A percentile compares a stretch with the other conserved stretches of the same genome.
Conservation (phyloP, 106 monocot species). For the Allium fistulosum region DNA sequence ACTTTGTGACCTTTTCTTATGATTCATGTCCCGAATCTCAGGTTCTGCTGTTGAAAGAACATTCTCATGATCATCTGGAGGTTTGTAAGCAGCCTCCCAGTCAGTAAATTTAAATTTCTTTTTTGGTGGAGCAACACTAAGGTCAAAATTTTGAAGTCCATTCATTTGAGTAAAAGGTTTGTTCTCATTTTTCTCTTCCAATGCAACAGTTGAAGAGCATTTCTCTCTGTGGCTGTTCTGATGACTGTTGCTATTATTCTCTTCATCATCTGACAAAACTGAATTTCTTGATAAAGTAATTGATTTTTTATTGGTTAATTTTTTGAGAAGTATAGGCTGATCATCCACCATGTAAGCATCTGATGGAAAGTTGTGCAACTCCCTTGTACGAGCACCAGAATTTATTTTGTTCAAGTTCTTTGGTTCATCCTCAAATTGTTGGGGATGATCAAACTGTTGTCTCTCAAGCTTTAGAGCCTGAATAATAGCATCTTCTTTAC, state of each 20-base stretch:
- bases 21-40: no score
- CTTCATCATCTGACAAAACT: neutral
- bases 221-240: neutral
- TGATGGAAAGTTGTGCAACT: constrained; percentile 20
- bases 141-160: constrained; percentile 64
- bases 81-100: constrained; percentile 22
- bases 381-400: constrained; percentile 22
- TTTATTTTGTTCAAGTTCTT: constrained; percentile 12
- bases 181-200: constrained; percentile 2
- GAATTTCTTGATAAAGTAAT: neutral
- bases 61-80: neutral
- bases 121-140: constrained; percentile 39
- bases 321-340: constrained; percentile 15
- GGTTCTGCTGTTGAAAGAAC: no score
- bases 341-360: constrained; percentile 19
- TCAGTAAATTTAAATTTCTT: constrained; percentile 29
- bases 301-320: neutral
- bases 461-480: constrained; percentile 93
- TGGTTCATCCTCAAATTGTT: constrained; percentile 34
- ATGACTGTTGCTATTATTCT: neutral
- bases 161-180: constrained; percentile 45
- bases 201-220: neutral
- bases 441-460: neutral
- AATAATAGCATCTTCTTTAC: constrained; percentile 95
- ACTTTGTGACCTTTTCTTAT: constrained; percentile 47